Percentiles rank a stretch among this genome's conserved stretches.
phyloP scores from a whole-genome alignment of 371 early-diverging fungal genomes.

The Saksenaea oblongispora region DNA sequence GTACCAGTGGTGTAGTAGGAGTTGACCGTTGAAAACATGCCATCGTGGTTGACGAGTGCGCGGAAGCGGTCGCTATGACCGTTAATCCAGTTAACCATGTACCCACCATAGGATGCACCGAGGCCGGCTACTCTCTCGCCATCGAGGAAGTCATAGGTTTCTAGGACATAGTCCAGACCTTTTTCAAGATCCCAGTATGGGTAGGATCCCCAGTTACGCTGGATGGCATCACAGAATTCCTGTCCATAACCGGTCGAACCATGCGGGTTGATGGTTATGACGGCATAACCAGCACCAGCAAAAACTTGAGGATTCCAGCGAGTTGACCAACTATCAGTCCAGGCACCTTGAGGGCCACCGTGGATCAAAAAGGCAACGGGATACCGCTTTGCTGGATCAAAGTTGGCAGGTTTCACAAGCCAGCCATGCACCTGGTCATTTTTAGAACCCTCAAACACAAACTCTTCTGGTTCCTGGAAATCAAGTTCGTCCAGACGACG shows the following conservation, averaged over 20 bases:
- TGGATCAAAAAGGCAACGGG: conserved; percentile 86
- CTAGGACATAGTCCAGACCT: conserved; percentile 71
- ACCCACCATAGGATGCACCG: conserved; percentile 86
- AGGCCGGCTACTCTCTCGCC: conserved; percentile 61
- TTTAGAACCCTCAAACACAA: conserved; percentile 69
- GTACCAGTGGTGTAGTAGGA: conserved; percentile 66
- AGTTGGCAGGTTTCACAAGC: conserved; percentile 68
- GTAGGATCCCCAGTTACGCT: conserved; percentile 76
- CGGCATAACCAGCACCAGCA: conserved; percentile 72
- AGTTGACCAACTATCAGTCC: conserved; percentile 68
- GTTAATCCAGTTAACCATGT: conserved; percentile 80
- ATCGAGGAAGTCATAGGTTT: conserved; percentile 64
- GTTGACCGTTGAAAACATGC: conserved; percentile 70
- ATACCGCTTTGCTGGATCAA: conserved; percentile 60
- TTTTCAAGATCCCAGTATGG: conserved; percentile 77
- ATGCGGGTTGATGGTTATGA: conserved; percentile 77
- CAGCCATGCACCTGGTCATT: conserved; percentile 73
- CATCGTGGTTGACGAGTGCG: conserved; percentile 83
- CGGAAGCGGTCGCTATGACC: conserved; percentile 63
- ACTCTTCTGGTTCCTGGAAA: conserved; percentile 55
- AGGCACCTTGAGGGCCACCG: conserved; percentile 84
- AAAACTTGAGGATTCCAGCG: conserved; percentile 81
- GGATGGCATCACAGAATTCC: conserved; percentile 72
- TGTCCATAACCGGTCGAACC: conserved; percentile 88
- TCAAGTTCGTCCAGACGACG: conserved; percentile 32